These are phyloP conservation scores for Chaetoscypha palmicola DNA, from an alignment of 2,329 filamentous ascomycete genomes.

Conservation along the genomic window DNA sequence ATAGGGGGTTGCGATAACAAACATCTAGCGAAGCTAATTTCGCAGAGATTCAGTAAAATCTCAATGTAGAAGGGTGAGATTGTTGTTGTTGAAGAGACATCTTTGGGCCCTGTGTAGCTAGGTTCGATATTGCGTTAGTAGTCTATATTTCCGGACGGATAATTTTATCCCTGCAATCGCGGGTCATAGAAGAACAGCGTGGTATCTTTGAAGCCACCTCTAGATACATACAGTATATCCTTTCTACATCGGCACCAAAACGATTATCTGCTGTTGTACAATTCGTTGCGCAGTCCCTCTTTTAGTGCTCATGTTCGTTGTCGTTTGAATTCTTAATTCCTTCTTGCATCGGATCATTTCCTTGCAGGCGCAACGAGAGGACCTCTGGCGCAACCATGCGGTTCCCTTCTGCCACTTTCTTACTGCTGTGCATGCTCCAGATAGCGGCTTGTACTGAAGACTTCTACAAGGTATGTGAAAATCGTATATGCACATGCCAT, in stretches of 20 bases:
- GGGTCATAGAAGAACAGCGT: slow-evolving; percentile 6
- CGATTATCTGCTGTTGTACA: slow-evolving; percentile 1
- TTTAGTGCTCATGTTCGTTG: slow-evolving; percentile 14
- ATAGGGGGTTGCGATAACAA: too few relatives aligned
- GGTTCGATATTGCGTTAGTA: neutral
- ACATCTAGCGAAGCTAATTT: neutral
- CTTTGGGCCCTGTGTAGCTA: too few relatives aligned
- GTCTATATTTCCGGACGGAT: neutral
- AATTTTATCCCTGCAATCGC: slow-evolving; percentile 4
- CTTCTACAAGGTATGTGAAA: slow-evolving; percentile 79
- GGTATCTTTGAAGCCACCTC: slow-evolving; percentile 9
- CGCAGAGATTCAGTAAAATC: neutral
- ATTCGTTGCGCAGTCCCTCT: slow-evolving; percentile 13
- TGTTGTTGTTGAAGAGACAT: too few relatives aligned
- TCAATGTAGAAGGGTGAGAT: neutral
- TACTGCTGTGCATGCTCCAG: slow-evolving; percentile 48
- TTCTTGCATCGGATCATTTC: slow-evolving; percentile 7
- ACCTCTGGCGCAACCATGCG: slow-evolving; percentile 37
- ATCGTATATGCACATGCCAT: too few relatives aligned
- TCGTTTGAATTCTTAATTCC: slow-evolving; percentile 7
- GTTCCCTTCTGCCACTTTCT: slow-evolving; percentile 43
- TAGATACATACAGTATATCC: neutral
- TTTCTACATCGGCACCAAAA: neutral
- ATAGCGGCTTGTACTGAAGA: slow-evolving; percentile 57
- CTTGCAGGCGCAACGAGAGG: slow-evolving; percentile 16